phyloP scores from a whole-genome alignment of 495 filamentous ascomycete species.

The Penicillium bovifimosum region DNA sequence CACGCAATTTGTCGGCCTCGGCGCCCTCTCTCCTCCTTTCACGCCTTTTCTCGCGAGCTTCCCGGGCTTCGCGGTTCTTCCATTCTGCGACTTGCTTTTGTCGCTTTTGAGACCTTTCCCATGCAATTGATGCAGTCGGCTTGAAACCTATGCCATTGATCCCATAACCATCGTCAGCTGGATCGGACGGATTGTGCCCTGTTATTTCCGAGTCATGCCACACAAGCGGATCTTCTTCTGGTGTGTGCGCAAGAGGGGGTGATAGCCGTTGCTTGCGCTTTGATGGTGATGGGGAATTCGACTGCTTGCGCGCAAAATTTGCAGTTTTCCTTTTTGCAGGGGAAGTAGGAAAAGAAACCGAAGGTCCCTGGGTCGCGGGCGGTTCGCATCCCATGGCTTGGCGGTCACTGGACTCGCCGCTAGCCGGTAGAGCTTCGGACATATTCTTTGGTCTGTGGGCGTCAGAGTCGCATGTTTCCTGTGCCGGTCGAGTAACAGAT shows the following conservation, averaged over 20 bases:
- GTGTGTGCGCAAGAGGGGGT: slow-evolving; percentile 43
- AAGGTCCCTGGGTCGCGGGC: background rate
- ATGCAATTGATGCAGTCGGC: slow-evolving; percentile 78
- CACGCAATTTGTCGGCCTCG: slow-evolving; percentile 26
- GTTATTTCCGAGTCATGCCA: slow-evolving; percentile 86
- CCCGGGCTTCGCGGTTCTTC: slow-evolving; percentile 71
- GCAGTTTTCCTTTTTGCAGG: slow-evolving; percentile 18
- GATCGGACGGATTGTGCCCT: slow-evolving; percentile 67
- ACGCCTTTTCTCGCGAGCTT: slow-evolving; percentile 70
- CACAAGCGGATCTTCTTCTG: slow-evolving; percentile 51
- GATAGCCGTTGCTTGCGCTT: slow-evolving; percentile 34
- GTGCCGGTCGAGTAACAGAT: slow-evolving; percentile 5
- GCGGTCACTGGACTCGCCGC: slow-evolving; percentile 4
- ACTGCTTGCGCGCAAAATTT: slow-evolving; percentile 24
- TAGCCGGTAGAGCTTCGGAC: slow-evolving; percentile 16
- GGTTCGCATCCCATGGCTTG: slow-evolving; percentile 2
- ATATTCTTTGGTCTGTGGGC: slow-evolving; percentile 10
- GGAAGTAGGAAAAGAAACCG: slow-evolving; percentile 5
- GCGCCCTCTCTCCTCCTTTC: slow-evolving; percentile 52
- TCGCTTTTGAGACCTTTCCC: slow-evolving; percentile 66
- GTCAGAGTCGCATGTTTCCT: slow-evolving; percentile 10
- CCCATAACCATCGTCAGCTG: slow-evolving; percentile 70
- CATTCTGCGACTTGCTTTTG: slow-evolving; percentile 82
- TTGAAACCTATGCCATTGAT: slow-evolving; percentile 90
- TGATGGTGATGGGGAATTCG: slow-evolving; percentile 18